These are phyloP conservation scores for Colletotrichum scovillei DNA, from an alignment of 2,329 filamentous ascomycete genomes.

Conservation along the genomic window DNA sequence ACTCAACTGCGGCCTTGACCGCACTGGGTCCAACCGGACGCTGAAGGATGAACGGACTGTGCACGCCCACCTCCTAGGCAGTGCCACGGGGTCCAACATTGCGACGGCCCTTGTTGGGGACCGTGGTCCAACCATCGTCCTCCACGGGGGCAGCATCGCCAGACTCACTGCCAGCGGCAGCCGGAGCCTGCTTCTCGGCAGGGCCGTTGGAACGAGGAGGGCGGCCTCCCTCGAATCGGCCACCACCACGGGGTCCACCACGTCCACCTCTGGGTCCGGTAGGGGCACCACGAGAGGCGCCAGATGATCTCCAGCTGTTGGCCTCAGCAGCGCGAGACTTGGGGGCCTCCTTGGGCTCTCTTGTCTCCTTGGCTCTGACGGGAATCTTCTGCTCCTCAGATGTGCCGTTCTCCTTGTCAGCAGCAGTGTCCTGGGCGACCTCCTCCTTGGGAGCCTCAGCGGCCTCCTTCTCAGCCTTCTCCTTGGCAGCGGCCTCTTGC, in stretches of 20 bases:
- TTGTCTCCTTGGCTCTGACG: conserved; percentile 46
- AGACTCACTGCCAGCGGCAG: conserved; percentile 45
- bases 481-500: conserved; percentile 46
- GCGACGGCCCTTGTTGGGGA: conserved; percentile 45
- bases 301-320: conserved; percentile 69
- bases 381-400: conserved; percentile 62
- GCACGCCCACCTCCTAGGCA: conserved; percentile 30
- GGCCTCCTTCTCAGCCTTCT: conserved; percentile 47
- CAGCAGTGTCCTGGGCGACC: conserved; percentile 38
- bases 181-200: conserved; percentile 49
- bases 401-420: conserved; percentile 46
- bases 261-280: conserved; percentile 48
- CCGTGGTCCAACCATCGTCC: conserved; percentile 75
- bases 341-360: conserved; percentile 56
- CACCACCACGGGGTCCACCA: conserved; percentile 49
- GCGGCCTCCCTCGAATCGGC: conserved; percentile 57
- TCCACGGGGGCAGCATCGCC: conserved; percentile 52
- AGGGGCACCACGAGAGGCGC: conserved; percentile 59
- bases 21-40: conserved; percentile 25
- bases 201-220: conserved; percentile 61
- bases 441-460: conserved; percentile 38
- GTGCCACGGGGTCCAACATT: conserved; percentile 33
- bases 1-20: conserved; percentile 22
- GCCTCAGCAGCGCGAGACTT: conserved; percentile 69
- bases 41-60: conserved; percentile 27